Evolutionary conservation across 2,329 filamentous ascomycete species (phyloP).

Genomic region (Epichloe festucae): DNA sequence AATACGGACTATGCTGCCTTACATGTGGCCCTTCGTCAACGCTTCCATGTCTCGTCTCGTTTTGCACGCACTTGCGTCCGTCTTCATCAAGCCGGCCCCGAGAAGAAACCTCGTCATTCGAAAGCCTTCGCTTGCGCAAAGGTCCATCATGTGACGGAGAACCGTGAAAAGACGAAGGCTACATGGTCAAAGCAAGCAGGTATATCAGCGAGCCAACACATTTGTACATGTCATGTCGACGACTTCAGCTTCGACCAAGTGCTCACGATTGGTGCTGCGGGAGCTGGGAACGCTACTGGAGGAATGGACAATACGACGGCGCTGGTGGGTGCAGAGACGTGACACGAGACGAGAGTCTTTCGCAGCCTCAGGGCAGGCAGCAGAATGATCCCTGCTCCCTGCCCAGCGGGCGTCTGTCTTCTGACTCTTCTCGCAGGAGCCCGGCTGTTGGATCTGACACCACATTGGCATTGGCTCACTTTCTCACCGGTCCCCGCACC

Average conservation of each 20-base stretch:
- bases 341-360: neutral
- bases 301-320: neutral
- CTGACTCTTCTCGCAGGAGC: neutral
- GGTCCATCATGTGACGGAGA: too few relatives aligned
- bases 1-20: neutral
- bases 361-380: neutral
- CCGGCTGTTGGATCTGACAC: neutral
- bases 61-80: neutral
- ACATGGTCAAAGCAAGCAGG: neutral
- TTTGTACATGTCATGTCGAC: neutral
- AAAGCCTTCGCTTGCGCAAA: neutral
- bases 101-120: neutral
- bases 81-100: neutral
- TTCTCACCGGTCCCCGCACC: slow-evolving; percentile 14
- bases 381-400: neutral
- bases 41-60: neutral
- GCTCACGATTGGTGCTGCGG: neutral
- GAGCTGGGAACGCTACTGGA: neutral
- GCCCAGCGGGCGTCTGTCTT: neutral
- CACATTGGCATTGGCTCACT: slow-evolving; percentile 7
- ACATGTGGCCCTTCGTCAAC: neutral
- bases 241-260: neutral
- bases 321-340: neutral
- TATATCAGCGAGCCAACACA: neutral
- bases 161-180: neutral